Evolutionary conservation across 2,329 filamentous ascomycete species (phyloP).

Genomic region (Ascochyta fabae): DNA sequence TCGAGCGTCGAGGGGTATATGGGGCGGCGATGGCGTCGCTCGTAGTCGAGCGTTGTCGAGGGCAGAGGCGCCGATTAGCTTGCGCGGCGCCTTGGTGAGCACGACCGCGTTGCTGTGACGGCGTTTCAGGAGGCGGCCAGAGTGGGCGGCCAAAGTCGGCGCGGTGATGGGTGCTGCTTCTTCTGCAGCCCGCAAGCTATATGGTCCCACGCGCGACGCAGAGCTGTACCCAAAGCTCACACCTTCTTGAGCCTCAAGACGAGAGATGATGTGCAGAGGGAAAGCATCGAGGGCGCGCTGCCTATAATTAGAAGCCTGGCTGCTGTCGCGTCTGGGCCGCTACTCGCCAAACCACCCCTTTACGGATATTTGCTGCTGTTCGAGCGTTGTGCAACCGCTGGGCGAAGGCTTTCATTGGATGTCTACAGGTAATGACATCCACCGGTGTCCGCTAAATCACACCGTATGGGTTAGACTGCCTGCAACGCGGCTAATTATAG

Average conservation of each 20-base stretch:
- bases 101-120: slow-evolving; percentile 27
- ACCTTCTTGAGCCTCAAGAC: slow-evolving; percentile 36
- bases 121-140: slow-evolving; percentile 35
- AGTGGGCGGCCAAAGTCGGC: slow-evolving; percentile 32
- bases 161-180: slow-evolving; percentile 16
- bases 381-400: not conserved
- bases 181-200: slow-evolving; percentile 33
- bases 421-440: not conserved
- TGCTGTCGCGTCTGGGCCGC: slow-evolving; percentile 32
- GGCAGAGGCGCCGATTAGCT: slow-evolving; percentile 34
- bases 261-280: slow-evolving; percentile 35
- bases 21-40: slow-evolving; percentile 23
- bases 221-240: slow-evolving; percentile 19
- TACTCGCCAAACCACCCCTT: slow-evolving; percentile 26
- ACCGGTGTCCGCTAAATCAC: slow-evolving; percentile 12
- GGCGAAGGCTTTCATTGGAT: not conserved
- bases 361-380: slow-evolving; percentile 18
- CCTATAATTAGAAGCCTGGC: slow-evolving; percentile 38
- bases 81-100: slow-evolving; percentile 29
- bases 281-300: slow-evolving; percentile 28
- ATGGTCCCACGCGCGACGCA: slow-evolving; percentile 34
- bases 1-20: slow-evolving; percentile 25
- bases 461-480: not conserved
- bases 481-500: slow-evolving; percentile 37
- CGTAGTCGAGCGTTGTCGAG: slow-evolving; percentile 30